Evolutionary conservation across 1,284 basidiomycete species (phyloP), one percentile per base, ranked within the genome.

Genomic region (Apiotrichum mycotoxinovorans): DNA sequence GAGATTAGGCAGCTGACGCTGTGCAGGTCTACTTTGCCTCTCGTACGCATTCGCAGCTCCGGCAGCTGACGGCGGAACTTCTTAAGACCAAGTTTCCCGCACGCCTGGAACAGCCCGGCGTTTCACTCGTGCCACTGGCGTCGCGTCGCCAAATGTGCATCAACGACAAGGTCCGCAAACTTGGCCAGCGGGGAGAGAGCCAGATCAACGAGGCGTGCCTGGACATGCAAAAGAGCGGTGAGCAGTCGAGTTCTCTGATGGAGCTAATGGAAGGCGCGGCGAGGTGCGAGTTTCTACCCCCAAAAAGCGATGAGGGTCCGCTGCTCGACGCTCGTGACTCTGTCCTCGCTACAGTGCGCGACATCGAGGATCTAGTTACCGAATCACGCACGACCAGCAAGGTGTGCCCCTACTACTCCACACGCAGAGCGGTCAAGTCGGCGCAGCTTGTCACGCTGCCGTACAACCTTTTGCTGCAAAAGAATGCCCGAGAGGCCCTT

Each of bases 131-230:
- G 8, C 84, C 91, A 8, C 82, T 98, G 3, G 95, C 89, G 1
- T 92, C 91, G n/a, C 83, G 95, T 35, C 89, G 87, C 70, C 93
- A 96, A 69, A 82, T 98, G 20, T 98, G 95, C 73, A 91, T 98
- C 66, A 91, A 98, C 69, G 87, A 91, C 30, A 82, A 84, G 25
- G 81, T 77, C 27, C 62, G 72, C 33, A 61, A 62, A 1, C 41
- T 73, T n/a, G n/a, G n/a, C n/a, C n/a, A n/a, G n/a, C 69, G 63
- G 0, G 79, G 80, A 0, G 81, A 82, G 15, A 85, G 85, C n/a
- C 87, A 93, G 64, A 78, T 98, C 57, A 95, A 98, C 67, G 95
- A 98, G 73, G 85, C 84, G 33, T 98, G 95, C 74, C 81, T 92
- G 33, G 91, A 94, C 64, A 80, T 96, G 62, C 81, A 94, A 51